Percentiles rank a stretch among this genome's conserved stretches.
Evolutionary conservation across 805 yeast genomes (phyloP).

Genomic region (Teunomyces cretensis): DNA sequence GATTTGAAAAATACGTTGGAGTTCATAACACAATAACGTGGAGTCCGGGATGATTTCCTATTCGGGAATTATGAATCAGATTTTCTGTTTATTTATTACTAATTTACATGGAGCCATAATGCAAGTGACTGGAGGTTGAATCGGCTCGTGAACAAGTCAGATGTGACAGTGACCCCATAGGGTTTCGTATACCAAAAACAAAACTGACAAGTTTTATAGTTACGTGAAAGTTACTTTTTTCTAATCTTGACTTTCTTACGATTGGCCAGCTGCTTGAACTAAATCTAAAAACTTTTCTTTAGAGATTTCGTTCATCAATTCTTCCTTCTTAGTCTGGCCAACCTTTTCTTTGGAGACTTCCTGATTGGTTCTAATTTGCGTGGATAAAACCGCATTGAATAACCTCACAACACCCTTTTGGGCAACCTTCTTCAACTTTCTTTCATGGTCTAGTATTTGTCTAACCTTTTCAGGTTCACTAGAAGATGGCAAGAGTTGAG

Average conservation of each 20-base stretch:
- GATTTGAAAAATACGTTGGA: not conserved
- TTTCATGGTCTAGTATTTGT: constrained; percentile 63
- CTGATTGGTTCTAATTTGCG: constrained; percentile 62
- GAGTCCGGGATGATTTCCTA: not conserved
- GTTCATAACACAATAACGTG: not conserved
- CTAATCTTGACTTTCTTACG: not conserved
- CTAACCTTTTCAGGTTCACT: constrained; percentile 59
- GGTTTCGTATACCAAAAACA: too few relatives aligned
- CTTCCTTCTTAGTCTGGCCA: constrained; percentile 52
- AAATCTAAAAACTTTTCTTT: constrained; percentile 88
- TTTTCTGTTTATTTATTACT: not conserved
- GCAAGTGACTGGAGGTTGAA: not conserved
- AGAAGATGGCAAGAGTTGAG: constrained; percentile 61
- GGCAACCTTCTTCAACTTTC: constrained; percentile 71
- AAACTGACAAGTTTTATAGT: too few relatives aligned
- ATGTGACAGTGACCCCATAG: too few relatives aligned
- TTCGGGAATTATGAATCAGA: not conserved
- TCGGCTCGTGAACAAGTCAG: too few relatives aligned
- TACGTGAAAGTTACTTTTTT: too few relatives aligned
- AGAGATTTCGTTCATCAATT: constrained; percentile 72
- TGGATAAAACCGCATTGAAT: constrained; percentile 78
- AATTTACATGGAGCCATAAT: not conserved
- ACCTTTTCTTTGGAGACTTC: constrained; percentile 48
- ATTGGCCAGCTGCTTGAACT: constrained; percentile 73
- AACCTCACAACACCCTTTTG: constrained; percentile 84